Conservation (phyloP, 2,329 filamentous ascomycete genomes). For the Thermomyces lanuginosus region DNA sequence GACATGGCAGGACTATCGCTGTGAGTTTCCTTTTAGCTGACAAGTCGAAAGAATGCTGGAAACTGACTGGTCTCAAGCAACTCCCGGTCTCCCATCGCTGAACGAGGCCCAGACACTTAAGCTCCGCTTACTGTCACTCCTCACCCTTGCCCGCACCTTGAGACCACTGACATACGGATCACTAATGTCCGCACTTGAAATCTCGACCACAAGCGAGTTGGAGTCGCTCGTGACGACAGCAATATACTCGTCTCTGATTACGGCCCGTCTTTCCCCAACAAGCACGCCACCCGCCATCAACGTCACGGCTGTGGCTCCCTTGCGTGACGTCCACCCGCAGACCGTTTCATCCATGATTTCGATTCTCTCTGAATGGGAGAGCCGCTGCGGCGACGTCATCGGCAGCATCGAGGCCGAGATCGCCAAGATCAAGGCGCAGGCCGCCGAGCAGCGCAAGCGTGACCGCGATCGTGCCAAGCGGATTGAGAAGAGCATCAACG, state of each 20-base stretch:
- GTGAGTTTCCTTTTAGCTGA: constrained; percentile 20
- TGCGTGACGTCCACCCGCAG: constrained; percentile 68
- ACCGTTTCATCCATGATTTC: constrained; percentile 52
- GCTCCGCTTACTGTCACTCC: constrained; percentile 75
- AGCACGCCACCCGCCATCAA: constrained; percentile 57
- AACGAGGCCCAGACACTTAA: constrained; percentile 61
- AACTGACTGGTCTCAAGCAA: constrained; percentile 19
- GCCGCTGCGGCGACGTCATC: constrained; percentile 60
- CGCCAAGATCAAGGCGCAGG: constrained; percentile 43
- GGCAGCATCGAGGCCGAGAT: constrained; percentile 62
- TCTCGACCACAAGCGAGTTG: constrained; percentile 51
- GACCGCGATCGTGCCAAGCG: constrained; percentile 33
- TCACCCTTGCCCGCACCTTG: constrained; percentile 58
- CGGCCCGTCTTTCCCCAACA: constrained; percentile 75
- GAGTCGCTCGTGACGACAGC: constrained; percentile 76
- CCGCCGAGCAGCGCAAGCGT: constrained; percentile 37
- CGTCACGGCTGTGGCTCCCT: constrained; percentile 63
- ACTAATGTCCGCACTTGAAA: constrained; percentile 50
- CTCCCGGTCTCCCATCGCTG: constrained; percentile 50
- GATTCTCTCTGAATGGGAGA: constrained; percentile 57
- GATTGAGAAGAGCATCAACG: constrained; percentile 35
- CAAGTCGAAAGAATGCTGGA: not conserved
- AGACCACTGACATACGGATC: constrained; percentile 55
- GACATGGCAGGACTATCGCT: constrained; percentile 63
- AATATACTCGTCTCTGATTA: constrained; percentile 70